A percentile compares a stretch with the other conserved stretches of the same genome.
These are phyloP conservation scores for Globisporangium heterothallicum DNA, from an alignment of 352 stramenopile species.

Conservation along the genomic window DNA sequence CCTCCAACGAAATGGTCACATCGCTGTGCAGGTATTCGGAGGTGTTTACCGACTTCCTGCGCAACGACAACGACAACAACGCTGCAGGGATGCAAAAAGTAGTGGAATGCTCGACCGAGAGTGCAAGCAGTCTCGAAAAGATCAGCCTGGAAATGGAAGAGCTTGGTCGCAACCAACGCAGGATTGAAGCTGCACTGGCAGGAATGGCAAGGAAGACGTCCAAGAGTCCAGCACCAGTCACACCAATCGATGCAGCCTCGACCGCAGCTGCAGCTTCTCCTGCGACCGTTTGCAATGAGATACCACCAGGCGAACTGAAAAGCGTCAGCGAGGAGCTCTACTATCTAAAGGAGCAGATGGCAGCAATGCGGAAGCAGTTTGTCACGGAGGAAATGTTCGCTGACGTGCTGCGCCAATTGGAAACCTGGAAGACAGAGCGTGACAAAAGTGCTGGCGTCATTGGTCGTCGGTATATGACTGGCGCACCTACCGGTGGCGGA, in stretches of 20 bases:
- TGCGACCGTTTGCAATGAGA: too few relatives aligned
- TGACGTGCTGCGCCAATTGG: slow-evolving; percentile 36
- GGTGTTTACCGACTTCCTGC: slow-evolving; percentile 51
- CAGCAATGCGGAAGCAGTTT: slow-evolving; percentile 39
- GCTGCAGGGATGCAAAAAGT: slow-evolving; percentile 18
- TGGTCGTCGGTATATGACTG: slow-evolving; percentile 24
- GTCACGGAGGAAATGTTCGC: slow-evolving; percentile 37
- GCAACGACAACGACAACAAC: slow-evolving; percentile 21
- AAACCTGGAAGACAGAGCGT: slow-evolving; percentile 28
- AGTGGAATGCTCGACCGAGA: slow-evolving; percentile 18
- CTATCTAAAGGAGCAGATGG: slow-evolving; percentile 28
- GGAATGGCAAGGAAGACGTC: slow-evolving; percentile 13
- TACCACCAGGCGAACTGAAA: too few relatives aligned
- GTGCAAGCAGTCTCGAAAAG: slow-evolving; percentile 40
- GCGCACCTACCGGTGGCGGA: neutral
- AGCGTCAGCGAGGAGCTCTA: slow-evolving; percentile 31
- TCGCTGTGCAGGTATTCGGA: slow-evolving; percentile 47
- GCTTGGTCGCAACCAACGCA: slow-evolving; percentile 37
- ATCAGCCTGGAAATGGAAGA: slow-evolving; percentile 34
- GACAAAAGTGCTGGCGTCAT: slow-evolving; percentile 18
- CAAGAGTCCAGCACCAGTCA: too few relatives aligned
- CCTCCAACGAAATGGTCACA: slow-evolving; percentile 30
- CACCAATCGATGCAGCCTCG: too few relatives aligned
- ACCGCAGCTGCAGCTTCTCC: too few relatives aligned
- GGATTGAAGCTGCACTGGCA: slow-evolving; percentile 24